Evolutionary conservation across 805 yeast species (phyloP).

Genomic region (Alloascoidea hylecoeti): DNA sequence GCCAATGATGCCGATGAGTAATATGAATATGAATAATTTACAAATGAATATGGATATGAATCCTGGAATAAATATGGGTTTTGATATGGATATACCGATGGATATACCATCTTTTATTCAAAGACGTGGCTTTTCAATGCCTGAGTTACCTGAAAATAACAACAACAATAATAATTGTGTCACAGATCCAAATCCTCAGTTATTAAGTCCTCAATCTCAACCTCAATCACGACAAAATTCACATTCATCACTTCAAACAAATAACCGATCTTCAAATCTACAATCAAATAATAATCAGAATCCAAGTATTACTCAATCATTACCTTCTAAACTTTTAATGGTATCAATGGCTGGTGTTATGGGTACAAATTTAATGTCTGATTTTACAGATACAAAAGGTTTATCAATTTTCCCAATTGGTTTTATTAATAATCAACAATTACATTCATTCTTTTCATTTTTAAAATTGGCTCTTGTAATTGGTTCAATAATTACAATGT

Average conservation of each 20-base stretch:
- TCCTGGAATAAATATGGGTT: slow-evolving; percentile 2
- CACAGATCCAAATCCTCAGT: no score
- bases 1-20: slow-evolving; percentile 4
- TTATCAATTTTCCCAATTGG: slow-evolving; percentile 17
- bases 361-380: slow-evolving; percentile 15
- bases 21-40: slow-evolving; percentile 3
- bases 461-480: no score
- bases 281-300: no score
- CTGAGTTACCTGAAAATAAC: no score
- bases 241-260: no score
- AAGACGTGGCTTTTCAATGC: no score
- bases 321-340: slow-evolving; percentile 14
- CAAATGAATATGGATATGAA: slow-evolving; percentile 2
- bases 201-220: not conserved
- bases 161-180: no score
- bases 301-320: slow-evolving; percentile 5
- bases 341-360: slow-evolving; percentile 22
- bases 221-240: not conserved
- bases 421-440: no score
- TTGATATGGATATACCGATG: slow-evolving; percentile 3
- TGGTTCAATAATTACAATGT: no score
- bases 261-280: no score
- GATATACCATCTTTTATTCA: no score
- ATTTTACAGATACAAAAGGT: slow-evolving; percentile 11
- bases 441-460: no score